Percentiles rank a stretch among this genome's conserved stretches.
Evolutionary conservation across 2,329 filamentous ascomycete genomes (phyloP).

Genomic region (Alternaria gaisen): DNA sequence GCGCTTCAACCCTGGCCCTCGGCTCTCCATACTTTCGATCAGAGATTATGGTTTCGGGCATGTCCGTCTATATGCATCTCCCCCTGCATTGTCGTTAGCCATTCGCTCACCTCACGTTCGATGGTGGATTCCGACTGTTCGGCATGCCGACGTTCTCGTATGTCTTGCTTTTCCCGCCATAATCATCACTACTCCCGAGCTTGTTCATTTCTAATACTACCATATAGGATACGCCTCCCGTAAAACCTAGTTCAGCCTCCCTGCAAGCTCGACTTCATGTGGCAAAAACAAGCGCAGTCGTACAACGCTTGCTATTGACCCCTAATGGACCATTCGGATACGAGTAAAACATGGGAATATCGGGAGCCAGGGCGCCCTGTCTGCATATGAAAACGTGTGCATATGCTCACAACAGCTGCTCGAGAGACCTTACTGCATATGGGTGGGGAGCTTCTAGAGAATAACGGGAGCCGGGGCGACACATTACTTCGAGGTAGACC

Average conservation of each 20-base stretch:
- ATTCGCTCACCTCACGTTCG: not conserved
- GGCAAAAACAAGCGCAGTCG: constrained; percentile 3
- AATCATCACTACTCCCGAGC: not conserved
- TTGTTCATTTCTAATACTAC: constrained; percentile 3
- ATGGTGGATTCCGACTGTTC: not conserved
- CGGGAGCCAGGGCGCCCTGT: constrained; percentile 17
- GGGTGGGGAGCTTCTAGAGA: not conserved
- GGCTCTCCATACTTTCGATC: constrained; percentile 9
- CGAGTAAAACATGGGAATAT: constrained; percentile 7
- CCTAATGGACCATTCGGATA: constrained; percentile 4
- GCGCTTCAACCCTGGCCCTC: constrained; percentile 10
- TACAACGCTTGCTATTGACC: constrained; percentile 12
- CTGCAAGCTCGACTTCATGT: constrained; percentile 3
- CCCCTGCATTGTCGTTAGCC: constrained; percentile 5
- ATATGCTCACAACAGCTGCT: constrained; percentile 4
- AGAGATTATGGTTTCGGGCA: constrained; percentile 9
- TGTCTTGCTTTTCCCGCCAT: constrained; percentile 3
- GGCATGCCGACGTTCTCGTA: constrained; percentile 9
- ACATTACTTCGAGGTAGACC: not conserved
- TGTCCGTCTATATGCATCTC: constrained; percentile 5
- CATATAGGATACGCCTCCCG: not conserved
- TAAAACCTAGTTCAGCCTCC: not conserved
- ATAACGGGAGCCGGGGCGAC: constrained; percentile 17
- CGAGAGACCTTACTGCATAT: not conserved
- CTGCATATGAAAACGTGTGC: constrained; percentile 4